Percentiles rank a stretch among this genome's conserved stretches.
Evolutionary conservation across 2,329 filamentous ascomycete species (phyloP).

Genomic region (Fusarium marasasianum): DNA sequence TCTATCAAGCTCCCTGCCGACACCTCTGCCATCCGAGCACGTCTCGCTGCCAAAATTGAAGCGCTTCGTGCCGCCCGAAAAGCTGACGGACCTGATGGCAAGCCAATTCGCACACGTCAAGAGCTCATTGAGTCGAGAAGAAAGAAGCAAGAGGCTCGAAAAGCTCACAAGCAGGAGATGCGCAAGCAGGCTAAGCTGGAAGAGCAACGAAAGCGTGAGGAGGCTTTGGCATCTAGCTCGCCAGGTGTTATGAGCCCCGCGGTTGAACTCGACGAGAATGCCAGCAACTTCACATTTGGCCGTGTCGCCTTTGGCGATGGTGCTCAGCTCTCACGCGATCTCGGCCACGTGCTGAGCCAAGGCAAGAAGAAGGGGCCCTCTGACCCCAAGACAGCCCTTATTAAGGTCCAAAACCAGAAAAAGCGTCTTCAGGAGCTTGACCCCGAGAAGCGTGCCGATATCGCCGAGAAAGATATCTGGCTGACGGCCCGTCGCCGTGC

Average conservation of each 20-base stretch:
- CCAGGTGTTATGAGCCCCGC: conserved; percentile 67
- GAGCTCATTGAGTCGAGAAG: conserved; percentile 91
- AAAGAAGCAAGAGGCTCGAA: conserved; percentile 86
- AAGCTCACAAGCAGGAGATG: conserved; percentile 88
- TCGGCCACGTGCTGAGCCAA: conserved; percentile 64
- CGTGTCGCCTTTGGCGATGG: conserved; percentile 92
- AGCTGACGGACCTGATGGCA: conserved; percentile 84
- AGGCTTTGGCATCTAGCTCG: conserved; percentile 70
- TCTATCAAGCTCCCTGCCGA: conserved; percentile 75
- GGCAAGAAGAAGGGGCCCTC: conserved; percentile 81
- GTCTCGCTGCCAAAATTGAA: conserved; percentile 84
- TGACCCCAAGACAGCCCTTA: conserved; percentile 86
- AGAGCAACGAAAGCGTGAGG: conserved; percentile 74
- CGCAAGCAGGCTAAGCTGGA: conserved; percentile 81
- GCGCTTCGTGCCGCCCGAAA: conserved; percentile 86
- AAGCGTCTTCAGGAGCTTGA: conserved; percentile 80
- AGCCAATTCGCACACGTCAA: conserved; percentile 81
- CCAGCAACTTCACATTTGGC: conserved; percentile 85
- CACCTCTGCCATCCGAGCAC: conserved; percentile 77
- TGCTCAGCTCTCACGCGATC: conserved; percentile 77
- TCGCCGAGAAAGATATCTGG: conserved; percentile 95
- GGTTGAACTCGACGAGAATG: conserved; percentile 60
- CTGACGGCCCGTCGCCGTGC: conserved; percentile 87
- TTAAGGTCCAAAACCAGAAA: conserved; percentile 86
- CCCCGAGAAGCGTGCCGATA: conserved; percentile 81